Percentiles rank a stretch among this genome's conserved stretches.
phyloP scores from a whole-genome alignment of 345 rosid species.

The Diplotaxis tenuifolia region DNA sequence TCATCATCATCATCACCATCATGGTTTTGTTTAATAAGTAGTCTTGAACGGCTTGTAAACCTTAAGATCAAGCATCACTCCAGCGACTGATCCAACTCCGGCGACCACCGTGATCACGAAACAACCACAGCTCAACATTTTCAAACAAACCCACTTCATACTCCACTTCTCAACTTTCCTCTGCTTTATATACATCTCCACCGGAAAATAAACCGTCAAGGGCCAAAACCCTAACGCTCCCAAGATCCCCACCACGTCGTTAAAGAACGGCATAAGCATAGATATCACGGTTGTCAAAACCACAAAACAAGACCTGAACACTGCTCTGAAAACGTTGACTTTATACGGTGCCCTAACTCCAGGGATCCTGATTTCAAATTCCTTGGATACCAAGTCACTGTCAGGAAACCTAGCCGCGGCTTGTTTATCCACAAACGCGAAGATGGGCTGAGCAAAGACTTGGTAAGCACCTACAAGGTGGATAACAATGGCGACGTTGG shows the following conservation, averaged over 20 bases:
- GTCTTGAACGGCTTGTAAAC: conserved; percentile 45
- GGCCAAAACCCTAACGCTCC: conserved; percentile 89
- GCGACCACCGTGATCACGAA: conserved; percentile 56
- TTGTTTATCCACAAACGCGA: conserved; percentile 60
- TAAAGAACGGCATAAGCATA: conserved; percentile 74
- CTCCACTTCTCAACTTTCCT: conserved; percentile 63
- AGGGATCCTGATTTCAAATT: conserved; percentile 45
- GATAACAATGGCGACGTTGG: conserved; percentile 64
- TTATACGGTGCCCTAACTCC: conserved; percentile 33
- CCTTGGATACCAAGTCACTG: conserved; percentile 43
- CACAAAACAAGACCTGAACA: conserved; percentile 55
- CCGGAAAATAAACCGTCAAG: conserved; percentile 69
- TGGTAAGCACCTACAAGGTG: conserved; percentile 81
- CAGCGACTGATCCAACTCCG: conserved; percentile 64
- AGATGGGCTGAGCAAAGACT: conserved; percentile 69
- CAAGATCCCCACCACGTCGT: conserved; percentile 63
- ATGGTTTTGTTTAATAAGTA: conserved; percentile 25
- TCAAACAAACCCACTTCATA: conserved; percentile 58
- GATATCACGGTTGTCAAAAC: conserved; percentile 62
- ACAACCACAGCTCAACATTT: conserved; percentile 54
- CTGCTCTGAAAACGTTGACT: conserved; percentile 56
- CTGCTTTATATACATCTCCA: conserved; percentile 69
- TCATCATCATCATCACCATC: conserved; percentile 2
- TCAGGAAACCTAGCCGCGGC: conserved; percentile 45
- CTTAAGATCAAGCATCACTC: conserved; percentile 48